phyloP scores from a whole-genome alignment of 2,329 filamentous ascomycete species.

The Neofusicoccum ribis region DNA sequence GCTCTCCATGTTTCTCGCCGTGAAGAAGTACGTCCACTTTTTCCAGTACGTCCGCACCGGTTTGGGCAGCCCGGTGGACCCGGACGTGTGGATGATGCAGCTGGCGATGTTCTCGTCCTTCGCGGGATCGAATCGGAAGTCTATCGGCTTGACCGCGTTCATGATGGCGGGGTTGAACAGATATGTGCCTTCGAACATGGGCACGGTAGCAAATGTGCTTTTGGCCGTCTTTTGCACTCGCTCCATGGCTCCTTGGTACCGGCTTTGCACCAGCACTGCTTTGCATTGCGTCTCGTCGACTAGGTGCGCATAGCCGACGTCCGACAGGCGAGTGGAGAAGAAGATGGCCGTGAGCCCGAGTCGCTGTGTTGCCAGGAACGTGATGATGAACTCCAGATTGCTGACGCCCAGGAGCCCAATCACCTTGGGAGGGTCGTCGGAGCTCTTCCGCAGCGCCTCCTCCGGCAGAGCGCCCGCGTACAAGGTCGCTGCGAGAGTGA shows the following conservation, averaged over 20 bases:
- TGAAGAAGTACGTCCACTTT: not conserved
- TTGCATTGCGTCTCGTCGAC: not conserved
- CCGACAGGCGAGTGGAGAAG: not conserved
- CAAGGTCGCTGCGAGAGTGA: not conserved
- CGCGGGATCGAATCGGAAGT: not conserved
- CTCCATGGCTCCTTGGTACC: not conserved
- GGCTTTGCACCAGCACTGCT: not conserved
- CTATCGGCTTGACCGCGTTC: not conserved
- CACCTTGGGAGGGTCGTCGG: not conserved
- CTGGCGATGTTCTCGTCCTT: not conserved
- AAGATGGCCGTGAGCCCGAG: not conserved
- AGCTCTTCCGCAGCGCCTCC: not conserved
- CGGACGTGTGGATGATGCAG: slow-evolving; percentile 47
- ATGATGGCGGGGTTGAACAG: not conserved
- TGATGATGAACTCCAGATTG: not conserved
- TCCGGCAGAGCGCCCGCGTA: not conserved
- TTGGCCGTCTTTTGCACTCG: not conserved
- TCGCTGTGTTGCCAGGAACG: not conserved
- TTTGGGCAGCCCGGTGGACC: slow-evolving; percentile 63
- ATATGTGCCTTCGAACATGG: not conserved
- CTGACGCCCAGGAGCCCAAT: not conserved
- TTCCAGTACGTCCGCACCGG: slow-evolving; percentile 49
- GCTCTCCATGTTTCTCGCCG: not conserved
- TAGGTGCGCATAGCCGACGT: not conserved
- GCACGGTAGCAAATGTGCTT: not conserved